phyloP scores from a whole-genome alignment of 257 asterid species.

The Prunella vulgaris region DNA sequence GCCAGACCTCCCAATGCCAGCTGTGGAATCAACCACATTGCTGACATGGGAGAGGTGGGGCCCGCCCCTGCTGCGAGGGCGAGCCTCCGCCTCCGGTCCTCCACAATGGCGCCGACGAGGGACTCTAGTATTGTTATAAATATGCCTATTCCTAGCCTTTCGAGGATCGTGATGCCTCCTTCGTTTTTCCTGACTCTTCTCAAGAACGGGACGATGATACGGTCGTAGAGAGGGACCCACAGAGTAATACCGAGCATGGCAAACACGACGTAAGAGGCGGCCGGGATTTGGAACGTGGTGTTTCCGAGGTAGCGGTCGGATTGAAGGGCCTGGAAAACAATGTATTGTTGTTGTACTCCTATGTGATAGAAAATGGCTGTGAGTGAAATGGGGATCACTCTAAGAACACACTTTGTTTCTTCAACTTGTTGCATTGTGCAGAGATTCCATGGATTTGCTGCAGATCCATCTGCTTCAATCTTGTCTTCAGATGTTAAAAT shows the following conservation, averaged over 20 bases:
- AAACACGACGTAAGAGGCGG: constrained; percentile 62
- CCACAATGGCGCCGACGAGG: constrained; percentile 45
- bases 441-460: constrained; percentile 56
- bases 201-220: constrained; percentile 43
- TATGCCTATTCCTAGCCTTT: constrained; percentile 63
- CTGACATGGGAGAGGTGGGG: constrained; percentile 54
- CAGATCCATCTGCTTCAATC: constrained; percentile 46
- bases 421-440: constrained; percentile 67
- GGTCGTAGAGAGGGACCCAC: constrained; percentile 61
- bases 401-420: constrained; percentile 57
- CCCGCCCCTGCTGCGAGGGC: constrained; percentile 16
- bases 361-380: constrained; percentile 53
- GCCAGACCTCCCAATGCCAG: constrained; percentile 56
- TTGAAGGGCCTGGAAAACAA: constrained; percentile 75
- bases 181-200: constrained; percentile 33
- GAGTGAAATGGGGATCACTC: constrained; percentile 60
- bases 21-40: constrained; percentile 69
- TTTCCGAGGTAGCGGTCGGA: constrained; percentile 55
- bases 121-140: constrained; percentile 37
- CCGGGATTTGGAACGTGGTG: constrained; percentile 54
- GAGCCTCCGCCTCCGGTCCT: constrained; percentile 37
- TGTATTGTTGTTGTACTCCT: constrained; percentile 52
- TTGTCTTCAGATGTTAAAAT: constrained; percentile 44
- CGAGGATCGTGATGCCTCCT: constrained; percentile 64
- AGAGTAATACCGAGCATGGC: constrained; percentile 54